Base-by-base conservation (phyloP, 257 asterid genomes). In the Cruciata laevipes region DNA sequence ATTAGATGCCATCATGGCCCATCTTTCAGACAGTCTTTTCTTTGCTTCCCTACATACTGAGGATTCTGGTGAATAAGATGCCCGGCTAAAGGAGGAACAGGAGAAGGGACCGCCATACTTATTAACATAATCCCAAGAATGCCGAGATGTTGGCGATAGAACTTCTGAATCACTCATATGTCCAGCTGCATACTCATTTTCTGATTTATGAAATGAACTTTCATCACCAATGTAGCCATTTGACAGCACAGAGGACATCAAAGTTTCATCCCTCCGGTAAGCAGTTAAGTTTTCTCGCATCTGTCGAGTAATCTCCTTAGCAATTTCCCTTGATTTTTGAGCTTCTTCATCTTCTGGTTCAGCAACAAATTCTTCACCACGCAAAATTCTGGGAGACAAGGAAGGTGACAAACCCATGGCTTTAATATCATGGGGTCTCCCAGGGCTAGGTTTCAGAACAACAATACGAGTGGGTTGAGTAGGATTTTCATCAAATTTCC, bases 1-100 rank as follows among this genome's bases (percentile, higher is more conserved):
- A 59, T 75, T 82, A 69, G 96, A 84, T 62, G 94, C 80, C 91
- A 90, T 84, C 89, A 87, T 82, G 55, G 96, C 96, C 96, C 95
- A 91, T 75, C 99, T 86, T 78, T 95, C 99, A 58, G 97, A 95
- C 18, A 95, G 89, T 37, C 97, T 95, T 75, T 91, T 94, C 87
- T 91, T 95, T 31, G 99, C 99, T 80, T 95, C 99, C 76, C 89
- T 82, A 76, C 89, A 83, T 55, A 90, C 99, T 6, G 96, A 89
- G n/a, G 96, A 87, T 68, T 95, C 99, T 2, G 98, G 96, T 78
- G 97, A 89, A 84, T 81, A 82, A 66, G 97, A 87, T 30, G 85
- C 92, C 76, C 90, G 91, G 81, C 96, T 87, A 74, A 85, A 82
- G 47, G 99, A 83, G 65, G 96, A 83, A 49, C 83, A 78, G 51